A percentile compares a stretch with the other conserved stretches of the same genome.
Evolutionary conservation across 75 land plant genomes (phyloP).

Genomic region (Larix kaempferi): DNA sequence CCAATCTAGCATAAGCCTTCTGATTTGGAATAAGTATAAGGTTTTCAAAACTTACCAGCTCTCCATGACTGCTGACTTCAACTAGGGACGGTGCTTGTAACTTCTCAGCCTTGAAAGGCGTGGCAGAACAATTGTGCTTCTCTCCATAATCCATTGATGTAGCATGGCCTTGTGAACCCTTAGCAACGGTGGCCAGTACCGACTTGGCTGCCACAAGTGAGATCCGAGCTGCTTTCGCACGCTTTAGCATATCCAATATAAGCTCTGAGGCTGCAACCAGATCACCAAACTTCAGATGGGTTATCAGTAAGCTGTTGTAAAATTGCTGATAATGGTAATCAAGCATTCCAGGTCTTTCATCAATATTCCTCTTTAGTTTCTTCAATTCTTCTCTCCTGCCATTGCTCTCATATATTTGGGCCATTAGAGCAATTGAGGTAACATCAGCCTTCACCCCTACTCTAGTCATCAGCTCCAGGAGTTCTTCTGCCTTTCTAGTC

Average conservation of each 20-base stretch:
- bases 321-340: conserved; percentile 45
- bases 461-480: conserved; percentile 62
- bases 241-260: conserved; percentile 55
- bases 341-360: conserved; percentile 33
- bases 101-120: conserved; percentile 42
- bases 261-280: conserved; percentile 43
- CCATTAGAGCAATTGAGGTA: conserved; percentile 42
- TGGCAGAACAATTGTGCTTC: conserved; percentile 3
- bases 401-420: conserved; percentile 63
- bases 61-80: conserved; percentile 31
- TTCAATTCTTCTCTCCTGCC: conserved; percentile 57
- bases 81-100: conserved; percentile 17
- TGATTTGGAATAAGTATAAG: conserved; percentile 66
- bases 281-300: conserved; percentile 61
- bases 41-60: conserved; percentile 42
- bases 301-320: conserved; percentile 49
- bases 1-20: conserved; percentile 49
- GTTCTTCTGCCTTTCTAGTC: conserved; percentile 64
- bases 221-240: conserved; percentile 41
- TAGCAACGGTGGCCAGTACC: conserved; percentile 3
- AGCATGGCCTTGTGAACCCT: no score
- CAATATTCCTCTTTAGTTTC: conserved; percentile 47
- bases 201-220: conserved; percentile 42
- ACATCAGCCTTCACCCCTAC: conserved; percentile 44
- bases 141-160: neutral